These are phyloP conservation scores for Fistulifera pelliculosa DNA, from an alignment of 108 stramenopile genomes.

Conservation along the genomic window DNA sequence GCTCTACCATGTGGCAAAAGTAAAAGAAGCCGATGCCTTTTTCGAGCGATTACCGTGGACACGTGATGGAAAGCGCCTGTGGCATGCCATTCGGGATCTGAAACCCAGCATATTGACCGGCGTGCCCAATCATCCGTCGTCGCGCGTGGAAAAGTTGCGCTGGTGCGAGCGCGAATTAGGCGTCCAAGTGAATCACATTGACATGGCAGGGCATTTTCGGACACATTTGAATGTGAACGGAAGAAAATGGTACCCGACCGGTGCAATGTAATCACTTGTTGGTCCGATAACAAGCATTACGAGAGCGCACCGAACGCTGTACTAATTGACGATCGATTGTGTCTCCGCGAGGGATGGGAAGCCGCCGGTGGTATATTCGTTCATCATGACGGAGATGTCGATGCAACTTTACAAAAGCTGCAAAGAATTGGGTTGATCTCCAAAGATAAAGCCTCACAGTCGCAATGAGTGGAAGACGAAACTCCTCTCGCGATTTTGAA, in stretches of 20 bases:
- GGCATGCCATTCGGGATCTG: conserved; percentile 38
- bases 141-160: conserved; percentile 41
- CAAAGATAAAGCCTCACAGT: too few relatives aligned
- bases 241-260: not conserved
- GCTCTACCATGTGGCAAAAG: conserved; percentile 43
- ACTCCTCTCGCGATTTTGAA: not conserved
- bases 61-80: conserved; percentile 49
- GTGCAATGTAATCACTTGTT: conserved; percentile 55
- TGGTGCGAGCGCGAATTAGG: conserved; percentile 68
- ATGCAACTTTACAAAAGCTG: not conserved
- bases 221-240: not conserved
- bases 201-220: conserved; percentile 42
- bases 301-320: conserved; percentile 50
- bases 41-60: conserved; percentile 64
- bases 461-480: too few relatives aligned
- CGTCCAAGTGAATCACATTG: conserved; percentile 34
- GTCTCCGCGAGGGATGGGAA: conserved; percentile 44
- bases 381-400: conserved; percentile 24
- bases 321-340: conserved; percentile 65
- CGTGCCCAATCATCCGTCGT: conserved; percentile 31
- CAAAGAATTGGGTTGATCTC: not conserved
- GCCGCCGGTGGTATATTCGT: conserved; percentile 69
- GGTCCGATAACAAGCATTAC: conserved; percentile 65
- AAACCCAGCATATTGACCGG: conserved; percentile 63
- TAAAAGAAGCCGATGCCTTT: conserved; percentile 29